Evolutionary conservation across 768 basidiomycete genomes (phyloP).

Genomic region (Hypholoma sublateritium): DNA sequence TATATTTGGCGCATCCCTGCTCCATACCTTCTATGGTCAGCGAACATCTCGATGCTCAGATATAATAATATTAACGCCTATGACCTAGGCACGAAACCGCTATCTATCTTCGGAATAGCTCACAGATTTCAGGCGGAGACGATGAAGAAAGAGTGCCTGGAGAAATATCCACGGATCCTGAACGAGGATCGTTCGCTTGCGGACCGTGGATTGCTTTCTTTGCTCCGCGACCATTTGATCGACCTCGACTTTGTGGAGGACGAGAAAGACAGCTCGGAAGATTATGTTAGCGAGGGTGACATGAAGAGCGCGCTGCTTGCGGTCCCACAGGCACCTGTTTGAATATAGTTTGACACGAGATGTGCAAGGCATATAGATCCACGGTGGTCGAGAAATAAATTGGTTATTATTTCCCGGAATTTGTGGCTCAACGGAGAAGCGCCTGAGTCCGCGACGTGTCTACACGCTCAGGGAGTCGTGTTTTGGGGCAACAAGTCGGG

Average conservation of each 20-base stretch:
- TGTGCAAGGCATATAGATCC: no score
- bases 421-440: no score
- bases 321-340: no score
- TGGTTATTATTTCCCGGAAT: no score
- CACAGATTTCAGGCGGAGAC: background rate
- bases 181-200: background rate
- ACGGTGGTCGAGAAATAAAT: no score
- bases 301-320: background rate
- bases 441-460: no score
- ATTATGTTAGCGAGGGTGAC: background rate
- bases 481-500: no score
- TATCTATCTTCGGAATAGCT: background rate
- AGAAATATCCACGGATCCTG: background rate
- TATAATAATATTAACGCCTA: background rate
- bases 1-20: slow-evolving; percentile 19
- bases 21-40: slow-evolving; percentile 18
- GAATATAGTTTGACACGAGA: no score
- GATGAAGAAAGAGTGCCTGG: background rate
- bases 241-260: background rate
- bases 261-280: background rate
- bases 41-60: no score
- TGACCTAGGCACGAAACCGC: background rate
- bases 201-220: background rate
- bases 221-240: background rate
- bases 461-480: no score